Percentiles rank a stretch among this genome's conserved stretches.
Conservation (phyloP, 495 filamentous ascomycete genomes). For the Extremus antarcticus region DNA sequence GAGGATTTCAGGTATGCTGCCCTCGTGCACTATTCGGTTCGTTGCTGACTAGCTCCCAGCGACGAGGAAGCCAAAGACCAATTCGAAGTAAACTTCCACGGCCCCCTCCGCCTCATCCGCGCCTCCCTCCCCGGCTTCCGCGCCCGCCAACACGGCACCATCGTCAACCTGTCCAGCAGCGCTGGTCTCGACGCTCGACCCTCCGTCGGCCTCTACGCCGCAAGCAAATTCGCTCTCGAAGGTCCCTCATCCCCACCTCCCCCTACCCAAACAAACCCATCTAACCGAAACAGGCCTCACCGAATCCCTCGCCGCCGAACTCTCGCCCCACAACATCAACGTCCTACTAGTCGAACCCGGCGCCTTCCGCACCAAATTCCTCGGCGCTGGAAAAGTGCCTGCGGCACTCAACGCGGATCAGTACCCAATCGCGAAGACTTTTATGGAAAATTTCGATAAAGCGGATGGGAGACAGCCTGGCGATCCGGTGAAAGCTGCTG, state of each 20-base stretch:
- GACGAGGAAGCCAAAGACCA: not conserved
- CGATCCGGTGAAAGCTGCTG: conserved; percentile 16
- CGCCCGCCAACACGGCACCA: conserved; percentile 25
- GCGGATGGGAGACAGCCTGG: conserved; percentile 14
- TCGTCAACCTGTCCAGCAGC: conserved; percentile 37
- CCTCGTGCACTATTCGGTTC: not conserved
- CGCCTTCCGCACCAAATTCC: conserved; percentile 27
- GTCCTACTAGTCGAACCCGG: conserved; percentile 35
- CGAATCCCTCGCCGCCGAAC: conserved; percentile 23
- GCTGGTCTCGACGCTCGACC: conserved; percentile 18
- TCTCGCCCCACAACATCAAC: conserved; percentile 25
- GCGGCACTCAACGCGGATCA: not conserved
- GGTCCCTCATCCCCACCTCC: too few relatives aligned
- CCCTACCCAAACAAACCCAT: too few relatives aligned
- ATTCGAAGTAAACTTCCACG: conserved; percentile 42
- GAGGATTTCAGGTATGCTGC: not conserved
- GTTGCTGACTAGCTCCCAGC: not conserved
- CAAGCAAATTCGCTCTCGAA: conserved; percentile 31
- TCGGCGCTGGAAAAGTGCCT: not conserved
- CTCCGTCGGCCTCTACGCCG: conserved; percentile 23
- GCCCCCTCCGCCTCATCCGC: conserved; percentile 34
- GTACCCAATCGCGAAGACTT: not conserved
- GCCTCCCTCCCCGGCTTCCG: conserved; percentile 37
- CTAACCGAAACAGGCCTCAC: too few relatives aligned
- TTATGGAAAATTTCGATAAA: conserved; percentile 1